Conservation (phyloP, 257 asterid species). For the Plectranthus barbatus region DNA sequence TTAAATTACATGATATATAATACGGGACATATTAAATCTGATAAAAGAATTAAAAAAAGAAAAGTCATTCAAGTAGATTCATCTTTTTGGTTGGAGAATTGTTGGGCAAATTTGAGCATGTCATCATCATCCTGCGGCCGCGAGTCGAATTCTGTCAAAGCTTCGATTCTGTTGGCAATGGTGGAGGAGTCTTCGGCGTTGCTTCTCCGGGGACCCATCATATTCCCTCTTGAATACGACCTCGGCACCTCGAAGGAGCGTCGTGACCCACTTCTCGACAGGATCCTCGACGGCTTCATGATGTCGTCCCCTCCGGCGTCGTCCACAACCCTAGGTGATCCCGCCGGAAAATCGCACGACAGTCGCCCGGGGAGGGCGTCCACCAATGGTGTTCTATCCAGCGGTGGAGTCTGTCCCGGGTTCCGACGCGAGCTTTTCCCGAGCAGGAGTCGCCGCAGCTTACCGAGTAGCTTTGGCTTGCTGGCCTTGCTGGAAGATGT, state of each 20-base stretch:
- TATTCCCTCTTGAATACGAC: slow-evolving; percentile 31
- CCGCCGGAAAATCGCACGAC: slow-evolving; percentile 28
- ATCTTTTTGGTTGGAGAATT: slow-evolving; percentile 24
- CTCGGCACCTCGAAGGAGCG: slow-evolving; percentile 43
- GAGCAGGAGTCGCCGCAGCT: slow-evolving; percentile 35
- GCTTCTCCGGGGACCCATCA: slow-evolving; percentile 18
- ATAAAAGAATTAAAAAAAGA: background rate
- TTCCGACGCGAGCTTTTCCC: slow-evolving; percentile 31
- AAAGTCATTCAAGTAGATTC: slow-evolving; percentile 24
- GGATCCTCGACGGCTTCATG: slow-evolving; percentile 18
- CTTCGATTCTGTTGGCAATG: slow-evolving; percentile 21
- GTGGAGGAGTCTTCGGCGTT: slow-evolving; percentile 28
- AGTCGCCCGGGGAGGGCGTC: slow-evolving; percentile 24
- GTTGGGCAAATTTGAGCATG: slow-evolving; percentile 52
- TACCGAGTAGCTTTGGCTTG: slow-evolving; percentile 38
- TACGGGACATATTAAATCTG: too few species aligned
- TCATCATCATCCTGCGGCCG: slow-evolving; percentile 24
- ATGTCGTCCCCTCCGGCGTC: slow-evolving; percentile 20
- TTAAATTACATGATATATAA: too few species aligned
- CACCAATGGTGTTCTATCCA: slow-evolving; percentile 17
- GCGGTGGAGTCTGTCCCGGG: slow-evolving; percentile 9
- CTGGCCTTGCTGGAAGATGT: slow-evolving; percentile 17
- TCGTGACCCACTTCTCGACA: slow-evolving; percentile 39
- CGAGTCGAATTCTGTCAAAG: slow-evolving; percentile 18
- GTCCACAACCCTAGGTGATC: background rate